phyloP scores from a whole-genome alignment of 495 filamentous ascomycete species.

The Monascus purpureus region DNA sequence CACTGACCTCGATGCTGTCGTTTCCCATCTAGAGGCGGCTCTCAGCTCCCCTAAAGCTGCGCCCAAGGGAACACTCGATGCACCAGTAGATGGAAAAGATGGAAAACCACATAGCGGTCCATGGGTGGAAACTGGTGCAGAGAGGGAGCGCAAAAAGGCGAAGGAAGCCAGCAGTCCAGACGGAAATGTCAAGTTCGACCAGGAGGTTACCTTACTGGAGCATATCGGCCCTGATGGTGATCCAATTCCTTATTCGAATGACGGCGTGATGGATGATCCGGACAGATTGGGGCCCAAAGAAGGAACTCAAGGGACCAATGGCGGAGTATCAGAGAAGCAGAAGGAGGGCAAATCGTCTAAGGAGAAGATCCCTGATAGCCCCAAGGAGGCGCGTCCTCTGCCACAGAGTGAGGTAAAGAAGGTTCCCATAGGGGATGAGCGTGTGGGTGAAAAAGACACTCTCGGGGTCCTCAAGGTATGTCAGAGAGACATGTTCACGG shows the following conservation, averaged over 20 bases:
- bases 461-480: slow-evolving; percentile 56
- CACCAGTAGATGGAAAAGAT: slow-evolving; percentile 89
- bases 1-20: slow-evolving; percentile 7
- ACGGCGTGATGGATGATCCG: slow-evolving; percentile 86
- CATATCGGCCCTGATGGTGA: slow-evolving; percentile 43
- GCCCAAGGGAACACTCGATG: slow-evolving; percentile 60
- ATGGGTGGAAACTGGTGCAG: slow-evolving; percentile 55
- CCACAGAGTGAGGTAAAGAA: slow-evolving; percentile 65
- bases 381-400: slow-evolving; percentile 71
- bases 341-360: slow-evolving; percentile 51
- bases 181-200: slow-evolving; percentile 14
- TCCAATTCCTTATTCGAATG: slow-evolving; percentile 61
- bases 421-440: slow-evolving; percentile 26
- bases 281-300: slow-evolving; percentile 57
- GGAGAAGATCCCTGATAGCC: slow-evolving; percentile 65
- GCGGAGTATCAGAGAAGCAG: slow-evolving; percentile 72
- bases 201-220: slow-evolving; percentile 18
- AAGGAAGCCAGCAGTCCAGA: slow-evolving; percentile 14
- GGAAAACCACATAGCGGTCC: slow-evolving; percentile 90
- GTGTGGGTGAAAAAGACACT: slow-evolving; percentile 22
- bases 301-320: slow-evolving; percentile 76
- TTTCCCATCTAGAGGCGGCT: slow-evolving; percentile 6
- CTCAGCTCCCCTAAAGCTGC: slow-evolving; percentile 9
- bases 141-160: slow-evolving; percentile 42
- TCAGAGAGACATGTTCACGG: too few relatives aligned